phyloP scores from a whole-genome alignment of 225 moss, liverwort and hornwort species.

The Straminergon stramineum region DNA sequence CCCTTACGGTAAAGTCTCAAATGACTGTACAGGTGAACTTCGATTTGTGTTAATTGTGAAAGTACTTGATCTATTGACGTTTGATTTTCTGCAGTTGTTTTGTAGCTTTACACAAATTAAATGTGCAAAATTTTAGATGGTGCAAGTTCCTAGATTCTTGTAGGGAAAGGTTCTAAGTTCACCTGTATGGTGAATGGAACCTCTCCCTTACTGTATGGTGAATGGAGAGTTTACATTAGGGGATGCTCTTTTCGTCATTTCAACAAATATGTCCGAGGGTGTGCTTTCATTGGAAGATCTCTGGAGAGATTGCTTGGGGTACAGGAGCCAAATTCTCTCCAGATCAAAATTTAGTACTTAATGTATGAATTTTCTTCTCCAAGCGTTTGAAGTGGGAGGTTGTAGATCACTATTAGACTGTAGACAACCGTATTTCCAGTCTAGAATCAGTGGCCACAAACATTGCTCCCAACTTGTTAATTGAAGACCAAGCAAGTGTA shows the following conservation, averaged over 20 bases:
- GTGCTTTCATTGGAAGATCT: not conserved
- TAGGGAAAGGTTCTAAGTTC: not conserved
- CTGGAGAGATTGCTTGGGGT: not conserved
- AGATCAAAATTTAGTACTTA: not conserved
- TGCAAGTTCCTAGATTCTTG: not conserved
- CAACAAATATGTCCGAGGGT: not conserved
- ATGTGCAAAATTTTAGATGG: not conserved
- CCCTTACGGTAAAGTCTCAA: not conserved
- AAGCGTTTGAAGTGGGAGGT: not conserved
- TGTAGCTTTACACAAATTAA: not conserved
- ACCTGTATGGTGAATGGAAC: not conserved
- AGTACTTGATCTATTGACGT: not conserved
- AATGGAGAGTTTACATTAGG: not conserved
- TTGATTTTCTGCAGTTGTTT: not conserved
- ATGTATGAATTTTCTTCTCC: not conserved
- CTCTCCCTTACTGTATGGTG: not conserved
- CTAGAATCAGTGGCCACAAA: not conserved
- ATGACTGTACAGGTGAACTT: not conserved
- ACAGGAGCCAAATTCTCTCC: not conserved
- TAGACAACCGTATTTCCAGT: not conserved
- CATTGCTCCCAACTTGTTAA: not conserved
- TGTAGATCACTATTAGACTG: not conserved
- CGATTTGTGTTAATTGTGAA: not conserved
- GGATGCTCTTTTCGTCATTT: not conserved
- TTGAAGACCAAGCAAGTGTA: not conserved